phyloP scores from a whole-genome alignment of 768 basidiomycete species.

The Russula foetens region DNA sequence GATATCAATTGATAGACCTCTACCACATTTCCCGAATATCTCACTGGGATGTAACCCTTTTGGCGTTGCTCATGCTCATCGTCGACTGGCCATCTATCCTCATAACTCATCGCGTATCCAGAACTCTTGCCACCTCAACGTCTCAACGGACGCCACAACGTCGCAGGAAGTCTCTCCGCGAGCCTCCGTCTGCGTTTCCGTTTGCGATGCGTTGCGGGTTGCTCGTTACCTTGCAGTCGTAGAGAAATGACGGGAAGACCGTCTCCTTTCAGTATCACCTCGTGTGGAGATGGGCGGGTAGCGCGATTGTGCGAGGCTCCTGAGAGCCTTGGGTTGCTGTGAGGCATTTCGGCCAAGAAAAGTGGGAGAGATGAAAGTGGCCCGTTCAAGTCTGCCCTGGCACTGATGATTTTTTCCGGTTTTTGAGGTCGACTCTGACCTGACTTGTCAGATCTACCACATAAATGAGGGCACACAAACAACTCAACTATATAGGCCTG shows the following conservation, averaged over 20 bases:
- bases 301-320: neutral
- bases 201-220: neutral
- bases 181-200: conserved; percentile 8
- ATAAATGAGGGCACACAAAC: neutral
- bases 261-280: conserved; percentile 1
- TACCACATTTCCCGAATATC: too few species aligned
- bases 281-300: conserved; percentile 9
- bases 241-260: neutral
- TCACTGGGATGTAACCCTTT: neutral
- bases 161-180: conserved; percentile 15
- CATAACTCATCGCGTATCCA: conserved; percentile 29
- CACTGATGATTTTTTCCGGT: conserved; percentile 3
- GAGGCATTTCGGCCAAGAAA: conserved; percentile 9
- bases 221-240: neutral
- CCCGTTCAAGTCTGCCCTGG: neutral
- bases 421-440: conserved; percentile 2
- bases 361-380: neutral
- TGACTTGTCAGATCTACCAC: neutral
- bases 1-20: too few species aligned
- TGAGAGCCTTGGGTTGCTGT: neutral
- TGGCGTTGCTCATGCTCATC: conserved; percentile 13
- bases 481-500: conserved; percentile 22
- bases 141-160: conserved; percentile 25
- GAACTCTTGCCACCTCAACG: conserved; percentile 25
- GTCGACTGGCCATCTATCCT: conserved; percentile 23